These are phyloP conservation scores for Leccinum pachyderme DNA, from an alignment of 1,284 basidiomycete genomes.

Conservation along the genomic window DNA sequence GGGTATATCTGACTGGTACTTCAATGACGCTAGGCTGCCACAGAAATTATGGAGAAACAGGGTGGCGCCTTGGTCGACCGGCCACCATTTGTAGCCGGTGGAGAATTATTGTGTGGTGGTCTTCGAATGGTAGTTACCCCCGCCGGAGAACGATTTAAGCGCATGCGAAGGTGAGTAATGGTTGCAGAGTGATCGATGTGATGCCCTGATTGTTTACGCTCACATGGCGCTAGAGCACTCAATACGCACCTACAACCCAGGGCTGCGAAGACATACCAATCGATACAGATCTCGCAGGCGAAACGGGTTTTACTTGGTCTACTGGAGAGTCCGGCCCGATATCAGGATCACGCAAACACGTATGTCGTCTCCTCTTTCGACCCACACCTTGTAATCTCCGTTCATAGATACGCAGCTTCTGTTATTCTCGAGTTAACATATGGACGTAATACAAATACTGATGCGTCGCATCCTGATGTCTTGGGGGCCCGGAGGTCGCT, in stretches of 20 bases:
- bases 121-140: constrained; percentile 2
- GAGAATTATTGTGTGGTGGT: constrained; percentile 11
- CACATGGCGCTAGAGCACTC: constrained; percentile 5
- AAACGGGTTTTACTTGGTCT: constrained; percentile 1
- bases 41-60: constrained; percentile 18
- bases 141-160: constrained; percentile 6
- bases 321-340: constrained; percentile 5
- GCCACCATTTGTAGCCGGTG: constrained; percentile 4
- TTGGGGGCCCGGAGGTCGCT: background rate
- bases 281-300: constrained; percentile 3
- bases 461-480: constrained; percentile 9
- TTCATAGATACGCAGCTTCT: constrained; percentile 5
- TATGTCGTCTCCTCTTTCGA: background rate
- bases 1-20: background rate
- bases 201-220: background rate
- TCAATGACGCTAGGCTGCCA: constrained; percentile 4
- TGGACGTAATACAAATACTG: constrained; percentile 4
- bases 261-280: constrained; percentile 4
- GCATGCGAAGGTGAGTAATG: constrained; percentile 7
- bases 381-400: background rate
- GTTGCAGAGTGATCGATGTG: too few relatives aligned
- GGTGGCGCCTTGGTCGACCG: constrained; percentile 3
- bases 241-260: constrained; percentile 10
- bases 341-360: constrained; percentile 1
- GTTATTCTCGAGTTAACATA: constrained; percentile 9